phyloP scores from a whole-genome alignment of 768 basidiomycete species.

The Phaffia australis region DNA sequence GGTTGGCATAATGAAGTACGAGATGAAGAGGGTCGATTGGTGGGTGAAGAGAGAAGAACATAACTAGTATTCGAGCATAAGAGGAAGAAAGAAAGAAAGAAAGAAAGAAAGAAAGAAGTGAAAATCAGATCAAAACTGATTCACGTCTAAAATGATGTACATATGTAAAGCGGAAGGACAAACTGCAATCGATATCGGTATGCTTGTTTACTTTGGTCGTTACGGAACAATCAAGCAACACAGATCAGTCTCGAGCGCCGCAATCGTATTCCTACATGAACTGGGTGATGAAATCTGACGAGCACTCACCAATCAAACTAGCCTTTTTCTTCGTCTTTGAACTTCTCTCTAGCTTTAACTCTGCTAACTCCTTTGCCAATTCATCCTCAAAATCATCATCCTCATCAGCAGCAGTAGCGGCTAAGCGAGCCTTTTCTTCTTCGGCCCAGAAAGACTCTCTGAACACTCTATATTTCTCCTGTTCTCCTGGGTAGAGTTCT shows the following conservation, averaged over 20 bases:
- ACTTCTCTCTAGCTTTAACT: slow-evolving; percentile 55
- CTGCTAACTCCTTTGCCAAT: slow-evolving; percentile 58
- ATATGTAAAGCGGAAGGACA: neutral
- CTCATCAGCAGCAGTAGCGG: slow-evolving; percentile 38
- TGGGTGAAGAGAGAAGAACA: slow-evolving; percentile 20
- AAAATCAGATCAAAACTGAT: neutral
- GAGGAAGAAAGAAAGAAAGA: neutral
- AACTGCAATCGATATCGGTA: slow-evolving; percentile 18
- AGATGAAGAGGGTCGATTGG: slow-evolving; percentile 9
- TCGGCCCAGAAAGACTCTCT: slow-evolving; percentile 4
- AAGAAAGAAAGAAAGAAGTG: too few relatives aligned
- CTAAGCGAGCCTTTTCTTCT: slow-evolving; percentile 24
- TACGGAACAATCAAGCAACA: neutral
- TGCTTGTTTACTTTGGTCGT: neutral
- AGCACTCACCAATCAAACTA: slow-evolving; percentile 12
- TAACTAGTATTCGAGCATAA: neutral
- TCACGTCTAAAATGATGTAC: neutral
- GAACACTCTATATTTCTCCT: slow-evolving; percentile 16
- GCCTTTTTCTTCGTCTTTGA: slow-evolving; percentile 38
- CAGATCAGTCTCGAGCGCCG: neutral
- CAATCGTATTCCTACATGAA: neutral
- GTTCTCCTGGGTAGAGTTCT: slow-evolving; percentile 56
- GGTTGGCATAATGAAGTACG: slow-evolving; percentile 3
- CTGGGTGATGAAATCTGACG: neutral
- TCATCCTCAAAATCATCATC: slow-evolving; percentile 55